phyloP scores from a whole-genome alignment of 345 rosid species.

The Pistacia vera region DNA sequence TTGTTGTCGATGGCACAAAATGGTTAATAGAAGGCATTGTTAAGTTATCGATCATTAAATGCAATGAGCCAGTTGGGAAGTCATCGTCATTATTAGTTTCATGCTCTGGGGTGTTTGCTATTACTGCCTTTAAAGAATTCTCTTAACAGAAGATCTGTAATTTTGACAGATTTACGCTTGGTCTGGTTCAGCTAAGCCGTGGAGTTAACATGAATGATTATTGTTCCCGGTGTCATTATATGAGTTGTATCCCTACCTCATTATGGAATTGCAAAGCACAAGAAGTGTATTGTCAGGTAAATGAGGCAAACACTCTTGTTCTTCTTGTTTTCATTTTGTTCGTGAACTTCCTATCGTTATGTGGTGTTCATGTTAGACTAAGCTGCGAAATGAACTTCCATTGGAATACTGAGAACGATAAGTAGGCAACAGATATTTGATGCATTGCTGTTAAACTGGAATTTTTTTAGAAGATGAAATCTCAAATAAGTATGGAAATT shows the following conservation, averaged over 20 bases:
- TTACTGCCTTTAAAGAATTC: not conserved
- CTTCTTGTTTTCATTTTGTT: not conserved
- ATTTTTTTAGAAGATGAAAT: not conserved
- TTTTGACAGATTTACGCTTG: constrained; percentile 48
- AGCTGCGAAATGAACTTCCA: not conserved
- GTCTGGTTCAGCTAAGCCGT: constrained; percentile 61
- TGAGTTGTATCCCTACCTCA: constrained; percentile 84
- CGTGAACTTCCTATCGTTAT: not conserved
- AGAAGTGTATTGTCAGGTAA: constrained; percentile 65
- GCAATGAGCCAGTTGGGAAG: not conserved
- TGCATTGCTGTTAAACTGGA: not conserved
- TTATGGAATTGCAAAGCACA: constrained; percentile 73
- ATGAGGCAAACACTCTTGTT: not conserved
- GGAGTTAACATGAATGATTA: constrained; percentile 67
- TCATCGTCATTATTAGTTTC: constrained; percentile 9
- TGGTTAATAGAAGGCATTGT: constrained; percentile 25
- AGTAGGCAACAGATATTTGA: not conserved
- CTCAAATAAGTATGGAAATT: not conserved
- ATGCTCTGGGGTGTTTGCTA: not conserved
- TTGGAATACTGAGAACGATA: not conserved
- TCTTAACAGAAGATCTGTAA: constrained; percentile 4
- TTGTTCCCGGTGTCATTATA: constrained; percentile 89
- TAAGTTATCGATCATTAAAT: not conserved
- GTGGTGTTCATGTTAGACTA: not conserved
- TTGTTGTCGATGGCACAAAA: constrained; percentile 11